Percentiles rank a stretch among this genome's conserved stretches.
phyloP scores from a whole-genome alignment of 169 alveolate species.

The Perkinsus marinus region DNA sequence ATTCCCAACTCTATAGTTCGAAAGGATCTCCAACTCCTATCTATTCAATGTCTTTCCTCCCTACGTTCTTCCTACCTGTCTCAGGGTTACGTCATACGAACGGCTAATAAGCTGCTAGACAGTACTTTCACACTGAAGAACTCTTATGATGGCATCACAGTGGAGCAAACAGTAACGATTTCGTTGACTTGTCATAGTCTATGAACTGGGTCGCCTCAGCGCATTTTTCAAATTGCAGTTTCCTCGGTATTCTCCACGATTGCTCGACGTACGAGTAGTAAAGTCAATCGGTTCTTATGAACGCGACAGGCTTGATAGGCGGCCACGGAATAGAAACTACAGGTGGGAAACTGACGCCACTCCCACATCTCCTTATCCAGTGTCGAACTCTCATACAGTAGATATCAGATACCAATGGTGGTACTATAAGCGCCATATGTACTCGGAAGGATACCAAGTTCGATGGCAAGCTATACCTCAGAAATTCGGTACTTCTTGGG shows the following conservation, averaged over 20 bases:
- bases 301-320: neutral
- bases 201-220: no score
- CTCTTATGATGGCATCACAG: slow-evolving; percentile 17
- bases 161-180: slow-evolving; percentile 9
- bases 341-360: no score
- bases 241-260: slow-evolving; percentile 20
- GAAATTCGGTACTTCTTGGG: neutral
- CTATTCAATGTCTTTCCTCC: no score
- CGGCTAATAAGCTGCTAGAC: slow-evolving; percentile 1
- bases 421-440: neutral
- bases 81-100: neutral
- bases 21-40: no score
- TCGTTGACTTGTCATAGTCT: neutral
- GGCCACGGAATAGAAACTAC: neutral
- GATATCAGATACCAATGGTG: neutral
- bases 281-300: neutral
- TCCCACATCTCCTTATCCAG: no score
- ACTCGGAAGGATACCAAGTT: neutral
- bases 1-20: no score
- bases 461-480: neutral
- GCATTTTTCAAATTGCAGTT: no score
- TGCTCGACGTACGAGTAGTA: slow-evolving; percentile 13
- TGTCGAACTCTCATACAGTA: no score
- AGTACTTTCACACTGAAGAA: slow-evolving; percentile 14
- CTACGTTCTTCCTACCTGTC: no score